These are phyloP conservation scores for Sclerotinia borealis DNA, from an alignment of 2,329 filamentous ascomycete genomes.

Conservation along the genomic window DNA sequence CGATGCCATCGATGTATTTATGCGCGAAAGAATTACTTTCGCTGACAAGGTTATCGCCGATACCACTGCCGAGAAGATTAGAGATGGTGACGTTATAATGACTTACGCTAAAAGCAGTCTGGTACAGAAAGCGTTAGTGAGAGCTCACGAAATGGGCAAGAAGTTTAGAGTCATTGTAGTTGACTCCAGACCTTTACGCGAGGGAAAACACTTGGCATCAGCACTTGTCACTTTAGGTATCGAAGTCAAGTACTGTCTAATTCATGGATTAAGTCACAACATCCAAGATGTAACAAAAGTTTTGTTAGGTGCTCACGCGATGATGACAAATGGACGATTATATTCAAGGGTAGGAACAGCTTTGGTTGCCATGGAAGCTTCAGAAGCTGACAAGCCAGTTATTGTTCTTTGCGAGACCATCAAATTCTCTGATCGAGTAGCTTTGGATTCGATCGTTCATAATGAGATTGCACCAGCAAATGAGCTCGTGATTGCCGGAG, in stretches of 20 bases:
- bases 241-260: conserved; percentile 72
- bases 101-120: conserved; percentile 83
- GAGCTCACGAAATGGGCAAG: conserved; percentile 64
- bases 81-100: conserved; percentile 73
- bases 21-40: conserved; percentile 81
- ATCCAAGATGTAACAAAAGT: conserved; percentile 59
- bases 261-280: conserved; percentile 70
- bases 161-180: conserved; percentile 79
- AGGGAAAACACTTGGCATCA: conserved; percentile 66
- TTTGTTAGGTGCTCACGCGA: conserved; percentile 82
- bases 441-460: conserved; percentile 84
- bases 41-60: conserved; percentile 81
- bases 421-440: conserved; percentile 88
- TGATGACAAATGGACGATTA: conserved; percentile 90
- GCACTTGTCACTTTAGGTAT: conserved; percentile 62
- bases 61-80: conserved; percentile 69
- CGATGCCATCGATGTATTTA: conserved; percentile 80
- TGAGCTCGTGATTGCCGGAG: conserved; percentile 44
- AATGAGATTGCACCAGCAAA: conserved; percentile 84
- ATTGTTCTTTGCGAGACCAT: conserved; percentile 89
- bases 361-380: conserved; percentile 77
- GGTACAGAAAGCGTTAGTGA: conserved; percentile 74
- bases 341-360: conserved; percentile 85
- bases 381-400: conserved; percentile 69
- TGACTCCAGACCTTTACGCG: conserved; percentile 66